Conservation (phyloP, 2,329 filamentous ascomycete species). For the Fusarium mangiferae region DNA sequence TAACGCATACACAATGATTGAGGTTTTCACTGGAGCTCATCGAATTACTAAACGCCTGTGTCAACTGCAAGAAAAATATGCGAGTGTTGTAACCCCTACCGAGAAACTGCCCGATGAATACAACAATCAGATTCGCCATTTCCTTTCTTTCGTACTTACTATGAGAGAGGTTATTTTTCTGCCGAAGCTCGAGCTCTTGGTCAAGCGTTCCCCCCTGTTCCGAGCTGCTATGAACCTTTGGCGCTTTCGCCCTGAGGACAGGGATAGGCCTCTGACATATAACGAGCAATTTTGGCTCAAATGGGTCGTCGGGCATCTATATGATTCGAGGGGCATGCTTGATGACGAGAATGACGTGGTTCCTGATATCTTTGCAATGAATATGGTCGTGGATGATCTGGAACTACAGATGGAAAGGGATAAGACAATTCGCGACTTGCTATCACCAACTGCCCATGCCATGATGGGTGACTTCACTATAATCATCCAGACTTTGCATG, state of each 20-base stretch:
- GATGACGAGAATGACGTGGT: fast-evolving
- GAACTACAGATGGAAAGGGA: background rate
- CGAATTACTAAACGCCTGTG: background rate
- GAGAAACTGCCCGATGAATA: background rate
- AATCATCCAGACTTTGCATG: background rate
- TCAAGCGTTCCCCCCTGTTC: background rate
- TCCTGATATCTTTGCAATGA: background rate
- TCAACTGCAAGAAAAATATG: background rate
- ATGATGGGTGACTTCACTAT: background rate
- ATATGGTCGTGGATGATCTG: background rate
- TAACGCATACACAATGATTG: background rate
- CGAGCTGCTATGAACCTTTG: background rate
- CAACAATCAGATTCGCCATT: background rate
- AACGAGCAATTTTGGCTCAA: background rate
- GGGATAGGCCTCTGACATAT: background rate
- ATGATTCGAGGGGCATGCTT: background rate
- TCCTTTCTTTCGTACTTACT: background rate
- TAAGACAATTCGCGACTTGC: background rate
- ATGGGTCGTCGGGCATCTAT: background rate
- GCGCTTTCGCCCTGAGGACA: background rate
- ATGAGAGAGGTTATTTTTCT: background rate
- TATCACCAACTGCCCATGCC: background rate
- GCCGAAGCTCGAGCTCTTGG: fast-evolving
- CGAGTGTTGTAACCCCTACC: background rate
- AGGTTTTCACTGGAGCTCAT: background rate